Evolutionary conservation across 164 flowering plant species (phyloP).

Genomic region (Magnolia officinalis): DNA sequence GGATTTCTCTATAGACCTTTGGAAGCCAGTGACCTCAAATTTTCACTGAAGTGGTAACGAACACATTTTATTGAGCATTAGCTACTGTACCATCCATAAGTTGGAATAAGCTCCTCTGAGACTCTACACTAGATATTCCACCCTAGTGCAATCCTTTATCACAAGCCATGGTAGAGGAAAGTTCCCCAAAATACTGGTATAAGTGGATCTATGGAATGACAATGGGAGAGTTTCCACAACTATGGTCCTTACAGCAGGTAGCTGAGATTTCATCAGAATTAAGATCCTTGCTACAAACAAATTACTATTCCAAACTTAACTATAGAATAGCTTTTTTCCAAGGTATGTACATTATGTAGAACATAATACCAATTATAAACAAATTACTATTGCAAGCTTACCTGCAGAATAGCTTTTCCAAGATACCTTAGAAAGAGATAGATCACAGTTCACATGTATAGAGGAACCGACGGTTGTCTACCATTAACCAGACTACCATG

Average conservation of each 20-base stretch:
- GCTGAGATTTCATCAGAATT: slow-evolving; percentile 26
- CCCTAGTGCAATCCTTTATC: slow-evolving; percentile 52
- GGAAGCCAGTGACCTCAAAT: slow-evolving; percentile 41
- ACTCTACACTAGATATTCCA: slow-evolving; percentile 27
- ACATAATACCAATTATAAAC: neutral
- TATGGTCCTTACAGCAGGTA: slow-evolving; percentile 13
- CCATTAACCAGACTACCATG: no score
- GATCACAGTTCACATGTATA: no score
- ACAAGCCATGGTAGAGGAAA: slow-evolving; percentile 20
- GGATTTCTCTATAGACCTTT: slow-evolving; percentile 48
- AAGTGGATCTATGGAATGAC: slow-evolving; percentile 48
- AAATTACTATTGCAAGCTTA: neutral
- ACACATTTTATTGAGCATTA: slow-evolving; percentile 23
- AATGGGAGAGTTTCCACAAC: slow-evolving; percentile 17
- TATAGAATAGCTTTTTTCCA: neutral
- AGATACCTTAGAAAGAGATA: neutral
- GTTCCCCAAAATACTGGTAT: slow-evolving; percentile 60
- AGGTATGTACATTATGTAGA: no score
- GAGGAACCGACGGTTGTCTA: no score
- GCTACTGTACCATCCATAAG: slow-evolving; percentile 21
- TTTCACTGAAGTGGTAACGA: slow-evolving; percentile 31
- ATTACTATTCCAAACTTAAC: neutral
- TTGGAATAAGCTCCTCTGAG: slow-evolving; percentile 25
- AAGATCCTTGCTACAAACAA: slow-evolving; percentile 47
- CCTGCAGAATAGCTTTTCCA: neutral